Evolutionary conservation across 1,139 yeast genomes (phyloP).

Genomic region (Suhomyces taliae): DNA sequence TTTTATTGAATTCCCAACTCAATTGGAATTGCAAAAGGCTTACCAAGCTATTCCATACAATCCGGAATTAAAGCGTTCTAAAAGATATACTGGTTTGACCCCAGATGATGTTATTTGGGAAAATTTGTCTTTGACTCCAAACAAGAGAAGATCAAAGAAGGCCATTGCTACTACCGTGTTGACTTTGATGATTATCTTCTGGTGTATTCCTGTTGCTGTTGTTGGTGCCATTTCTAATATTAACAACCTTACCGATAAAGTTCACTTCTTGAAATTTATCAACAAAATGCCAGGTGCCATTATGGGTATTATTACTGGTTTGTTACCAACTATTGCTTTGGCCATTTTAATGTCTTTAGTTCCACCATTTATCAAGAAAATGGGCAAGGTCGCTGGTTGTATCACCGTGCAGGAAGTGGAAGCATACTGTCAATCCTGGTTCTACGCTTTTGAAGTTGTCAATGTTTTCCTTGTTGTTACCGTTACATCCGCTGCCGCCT

Average conservation of each 20-base stretch:
- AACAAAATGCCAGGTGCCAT: slow-evolving; percentile 57
- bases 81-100: slow-evolving; percentile 57
- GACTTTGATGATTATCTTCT: slow-evolving; percentile 61
- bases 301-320: slow-evolving; percentile 71
- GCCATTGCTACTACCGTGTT: slow-evolving; percentile 44
- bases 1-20: slow-evolving; percentile 82
- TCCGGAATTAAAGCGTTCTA: slow-evolving; percentile 60
- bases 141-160: slow-evolving; percentile 42
- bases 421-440: slow-evolving; percentile 80
- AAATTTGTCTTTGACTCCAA: slow-evolving; percentile 52
- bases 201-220: slow-evolving; percentile 87
- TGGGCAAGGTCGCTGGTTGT: slow-evolving; percentile 74
- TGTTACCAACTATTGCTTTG: slow-evolving; percentile 68
- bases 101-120: slow-evolving; percentile 87
- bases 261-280: slow-evolving; percentile 64
- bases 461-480: slow-evolving; percentile 83
- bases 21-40: slow-evolving; percentile 88
- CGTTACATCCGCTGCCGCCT: slow-evolving; percentile 72
- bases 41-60: slow-evolving; percentile 74
- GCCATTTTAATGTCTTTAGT: slow-evolving; percentile 70
- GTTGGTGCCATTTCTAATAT: slow-evolving; percentile 79
- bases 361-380: slow-evolving; percentile 67
- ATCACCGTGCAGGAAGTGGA: slow-evolving; percentile 73
- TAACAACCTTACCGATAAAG: slow-evolving; percentile 58
- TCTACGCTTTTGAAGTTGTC: slow-evolving; percentile 84